Percentiles rank a stretch among this genome's conserved stretches.
These are phyloP conservation scores for Coniochaeta sp. DNA, from an alignment of 2,329 filamentous ascomycete genomes.

Conservation along the genomic window DNA sequence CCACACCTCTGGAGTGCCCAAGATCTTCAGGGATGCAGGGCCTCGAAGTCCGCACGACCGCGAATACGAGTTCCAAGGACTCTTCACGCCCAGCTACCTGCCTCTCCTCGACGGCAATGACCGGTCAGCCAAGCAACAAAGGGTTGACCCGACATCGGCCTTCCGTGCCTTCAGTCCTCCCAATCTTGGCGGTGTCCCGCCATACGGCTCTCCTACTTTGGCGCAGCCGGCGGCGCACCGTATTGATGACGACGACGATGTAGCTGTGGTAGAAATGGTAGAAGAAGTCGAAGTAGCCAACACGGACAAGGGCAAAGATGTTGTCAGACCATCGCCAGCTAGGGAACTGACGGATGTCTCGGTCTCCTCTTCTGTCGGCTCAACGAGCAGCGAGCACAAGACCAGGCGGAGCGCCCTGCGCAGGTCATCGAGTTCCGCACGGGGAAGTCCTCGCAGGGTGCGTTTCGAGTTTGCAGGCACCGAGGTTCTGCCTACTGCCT, in stretches of 20 bases:
- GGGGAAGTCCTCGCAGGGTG: constrained; percentile 50
- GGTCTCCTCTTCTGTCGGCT: constrained; percentile 39
- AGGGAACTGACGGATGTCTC: constrained; percentile 38
- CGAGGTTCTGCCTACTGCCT: constrained; percentile 53
- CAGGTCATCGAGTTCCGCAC: constrained; percentile 44
- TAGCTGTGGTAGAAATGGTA: not conserved
- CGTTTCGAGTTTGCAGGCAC: constrained; percentile 54
- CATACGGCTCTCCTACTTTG: not conserved
- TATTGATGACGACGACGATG: not conserved
- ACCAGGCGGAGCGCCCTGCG: constrained; percentile 48
- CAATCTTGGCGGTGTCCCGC: not conserved
- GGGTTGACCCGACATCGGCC: not conserved
- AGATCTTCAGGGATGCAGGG: constrained; percentile 16
- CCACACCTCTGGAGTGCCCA: constrained; percentile 27
- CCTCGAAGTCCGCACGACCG: constrained; percentile 42
- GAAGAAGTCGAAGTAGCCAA: not conserved
- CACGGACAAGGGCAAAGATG: not conserved
- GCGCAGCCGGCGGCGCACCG: not conserved
- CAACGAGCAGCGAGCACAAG: constrained; percentile 41
- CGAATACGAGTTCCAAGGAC: constrained; percentile 51
- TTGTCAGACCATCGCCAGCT: constrained; percentile 18
- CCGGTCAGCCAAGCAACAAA: constrained; percentile 8
- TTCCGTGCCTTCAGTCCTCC: not conserved
- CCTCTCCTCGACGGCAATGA: constrained; percentile 47
- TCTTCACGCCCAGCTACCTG: constrained; percentile 57